Conservation (phyloP, 768 basidiomycete species). For the Tephrocybe sp. region DNA sequence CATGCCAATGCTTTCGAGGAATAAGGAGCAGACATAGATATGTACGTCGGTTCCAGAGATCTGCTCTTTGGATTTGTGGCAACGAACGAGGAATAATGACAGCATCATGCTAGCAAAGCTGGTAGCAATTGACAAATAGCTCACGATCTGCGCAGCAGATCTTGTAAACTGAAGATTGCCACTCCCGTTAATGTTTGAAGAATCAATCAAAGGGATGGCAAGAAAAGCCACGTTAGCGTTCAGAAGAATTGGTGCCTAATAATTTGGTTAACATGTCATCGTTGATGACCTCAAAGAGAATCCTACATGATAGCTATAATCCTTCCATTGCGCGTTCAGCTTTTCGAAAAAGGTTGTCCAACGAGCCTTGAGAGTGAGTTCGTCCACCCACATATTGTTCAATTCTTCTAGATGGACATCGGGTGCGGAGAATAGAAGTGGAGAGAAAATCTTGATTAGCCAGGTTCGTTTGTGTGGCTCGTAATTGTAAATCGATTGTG, state of each 20-base stretch:
- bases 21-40: not conserved
- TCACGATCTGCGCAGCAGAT: not conserved
- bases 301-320: slow-evolving; percentile 9
- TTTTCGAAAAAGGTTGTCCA: slow-evolving; percentile 40
- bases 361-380: slow-evolving; percentile 30
- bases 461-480: slow-evolving; percentile 25
- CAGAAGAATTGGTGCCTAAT: slow-evolving; percentile 25
- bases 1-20: not conserved
- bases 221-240: slow-evolving; percentile 50
- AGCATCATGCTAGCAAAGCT: slow-evolving; percentile 6
- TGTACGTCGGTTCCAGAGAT: slow-evolving; percentile 19
- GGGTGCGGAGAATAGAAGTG: slow-evolving; percentile 43
- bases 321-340: slow-evolving; percentile 26
- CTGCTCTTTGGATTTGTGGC: slow-evolving; percentile 3
- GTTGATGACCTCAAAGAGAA: not conserved
- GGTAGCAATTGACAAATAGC: not conserved
- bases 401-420: slow-evolving; percentile 38
- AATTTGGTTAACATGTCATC: not conserved
- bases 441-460: slow-evolving; percentile 43
- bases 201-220: slow-evolving; percentile 40
- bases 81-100: not conserved
- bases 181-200: slow-evolving; percentile 28
- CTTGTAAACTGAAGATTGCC: slow-evolving; percentile 11
- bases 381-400: slow-evolving; percentile 48
- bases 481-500: slow-evolving; percentile 27